phyloP scores from a whole-genome alignment of 2,329 filamentous ascomycete species.

The Alternaria brassicae region DNA sequence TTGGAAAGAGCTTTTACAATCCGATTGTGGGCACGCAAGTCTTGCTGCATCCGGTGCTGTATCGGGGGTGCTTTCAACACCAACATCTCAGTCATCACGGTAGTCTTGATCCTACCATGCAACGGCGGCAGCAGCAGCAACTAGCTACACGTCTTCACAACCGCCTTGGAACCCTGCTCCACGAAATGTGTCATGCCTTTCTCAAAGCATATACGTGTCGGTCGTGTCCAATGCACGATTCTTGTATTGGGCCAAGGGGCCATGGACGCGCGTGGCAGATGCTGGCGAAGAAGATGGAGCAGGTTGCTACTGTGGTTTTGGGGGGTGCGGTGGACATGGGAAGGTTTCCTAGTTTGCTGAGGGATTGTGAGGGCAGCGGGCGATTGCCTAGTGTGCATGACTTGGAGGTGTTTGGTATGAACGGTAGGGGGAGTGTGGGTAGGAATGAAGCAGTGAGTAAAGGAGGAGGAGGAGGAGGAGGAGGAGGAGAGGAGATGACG shows the following conservation, averaged over 20 bases:
- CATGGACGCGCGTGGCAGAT: conserved; percentile 32
- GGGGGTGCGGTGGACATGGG: conserved; percentile 22
- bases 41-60: conserved; percentile 19
- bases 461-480: background rate
- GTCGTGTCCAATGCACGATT: conserved; percentile 16
- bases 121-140: conserved; percentile 1
- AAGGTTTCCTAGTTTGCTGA: conserved; percentile 20
- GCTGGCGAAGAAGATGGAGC: conserved; percentile 25
- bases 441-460: background rate
- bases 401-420: conserved; percentile 19
- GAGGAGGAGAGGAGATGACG: background rate
- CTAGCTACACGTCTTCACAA: conserved; percentile 7
- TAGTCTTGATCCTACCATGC: background rate
- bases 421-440: background rate
- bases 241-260: conserved; percentile 9
- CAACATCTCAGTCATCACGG: background rate
- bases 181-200: conserved; percentile 29
- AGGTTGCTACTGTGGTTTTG: conserved; percentile 22
- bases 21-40: conserved; percentile 22
- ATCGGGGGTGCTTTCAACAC: conserved; percentile 3
- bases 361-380: conserved; percentile 13
- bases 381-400: conserved; percentile 25
- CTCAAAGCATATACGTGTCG: conserved; percentile 25
- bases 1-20: conserved; percentile 21
- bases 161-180: conserved; percentile 23